These are phyloP conservation scores for Catharanthus roseus DNA, from an alignment of 257 asterid genomes.

Conservation along the genomic window DNA sequence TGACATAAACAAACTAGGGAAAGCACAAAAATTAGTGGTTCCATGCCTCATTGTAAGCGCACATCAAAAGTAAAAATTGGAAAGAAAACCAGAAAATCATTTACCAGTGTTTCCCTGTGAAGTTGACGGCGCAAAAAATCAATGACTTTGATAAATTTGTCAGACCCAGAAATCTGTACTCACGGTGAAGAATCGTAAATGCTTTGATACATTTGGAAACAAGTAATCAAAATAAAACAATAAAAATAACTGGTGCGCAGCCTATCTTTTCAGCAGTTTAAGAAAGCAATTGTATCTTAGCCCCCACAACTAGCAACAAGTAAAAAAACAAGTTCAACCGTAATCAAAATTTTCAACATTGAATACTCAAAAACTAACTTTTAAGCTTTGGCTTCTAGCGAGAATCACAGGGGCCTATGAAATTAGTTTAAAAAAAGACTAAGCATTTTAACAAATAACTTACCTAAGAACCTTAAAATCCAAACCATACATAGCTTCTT, in stretches of 20 bases:
- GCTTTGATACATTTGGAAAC: background rate
- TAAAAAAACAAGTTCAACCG: background rate
- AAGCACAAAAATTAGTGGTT: conserved; percentile 20
- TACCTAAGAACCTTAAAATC: no score
- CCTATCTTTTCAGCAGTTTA: background rate
- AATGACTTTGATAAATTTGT: conserved; percentile 81
- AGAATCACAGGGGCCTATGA: background rate
- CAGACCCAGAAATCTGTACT: conserved; percentile 75
- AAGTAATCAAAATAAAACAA: no score
- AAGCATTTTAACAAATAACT: background rate
- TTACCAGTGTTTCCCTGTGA: conserved; percentile 85
- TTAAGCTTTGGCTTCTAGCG: background rate
- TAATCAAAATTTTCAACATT: background rate
- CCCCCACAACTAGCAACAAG: background rate
- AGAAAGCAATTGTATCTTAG: background rate
- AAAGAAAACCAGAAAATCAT: conserved; percentile 6
- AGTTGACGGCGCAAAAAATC: conserved; percentile 95
- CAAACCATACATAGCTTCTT: no score
- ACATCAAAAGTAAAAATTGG: background rate
- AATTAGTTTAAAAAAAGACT: background rate
- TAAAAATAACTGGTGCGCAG: background rate
- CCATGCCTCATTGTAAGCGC: background rate
- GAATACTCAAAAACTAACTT: background rate
- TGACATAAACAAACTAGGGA: conserved; percentile 82
- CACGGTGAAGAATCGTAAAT: background rate